Evolutionary conservation across 1,284 basidiomycete genomes (phyloP).

Genomic region (Xerocomus minutiporus): DNA sequence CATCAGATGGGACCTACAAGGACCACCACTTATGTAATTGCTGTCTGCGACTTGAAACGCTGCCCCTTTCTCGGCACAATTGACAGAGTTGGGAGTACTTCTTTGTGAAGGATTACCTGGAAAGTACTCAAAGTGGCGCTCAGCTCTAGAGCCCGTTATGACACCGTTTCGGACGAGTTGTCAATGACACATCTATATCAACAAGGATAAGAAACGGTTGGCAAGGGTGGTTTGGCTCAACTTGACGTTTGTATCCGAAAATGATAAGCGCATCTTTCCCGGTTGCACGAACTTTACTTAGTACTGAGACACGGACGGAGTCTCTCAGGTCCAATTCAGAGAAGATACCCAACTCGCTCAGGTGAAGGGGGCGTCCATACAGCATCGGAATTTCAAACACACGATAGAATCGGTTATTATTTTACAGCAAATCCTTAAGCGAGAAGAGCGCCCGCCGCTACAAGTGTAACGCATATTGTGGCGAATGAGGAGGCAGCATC

Average conservation of each 20-base stretch:
- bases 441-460: background rate
- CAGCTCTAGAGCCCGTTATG: background rate
- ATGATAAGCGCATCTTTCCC: background rate
- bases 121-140: background rate
- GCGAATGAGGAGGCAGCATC: background rate
- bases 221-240: background rate
- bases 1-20: constrained; percentile 17
- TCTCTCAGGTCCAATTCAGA: too few relatives aligned
- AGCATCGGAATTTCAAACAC: background rate
- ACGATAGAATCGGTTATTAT: background rate
- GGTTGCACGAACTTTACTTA: too few relatives aligned
- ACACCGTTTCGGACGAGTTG: background rate
- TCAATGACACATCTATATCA: background rate
- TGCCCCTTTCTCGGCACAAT: too few relatives aligned
- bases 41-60: too few relatives aligned
- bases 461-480: background rate
- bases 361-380: background rate
- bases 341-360: too few relatives aligned
- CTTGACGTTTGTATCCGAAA: background rate
- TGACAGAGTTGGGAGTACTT: background rate
- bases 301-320: too few relatives aligned
- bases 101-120: background rate
- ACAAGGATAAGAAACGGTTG: background rate
- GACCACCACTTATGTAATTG: background rate
- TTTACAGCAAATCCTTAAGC: background rate